Base-by-base conservation (phyloP, 2,329 filamentous ascomycete genomes). In the Hymenoscyphus fructigenus region DNA sequence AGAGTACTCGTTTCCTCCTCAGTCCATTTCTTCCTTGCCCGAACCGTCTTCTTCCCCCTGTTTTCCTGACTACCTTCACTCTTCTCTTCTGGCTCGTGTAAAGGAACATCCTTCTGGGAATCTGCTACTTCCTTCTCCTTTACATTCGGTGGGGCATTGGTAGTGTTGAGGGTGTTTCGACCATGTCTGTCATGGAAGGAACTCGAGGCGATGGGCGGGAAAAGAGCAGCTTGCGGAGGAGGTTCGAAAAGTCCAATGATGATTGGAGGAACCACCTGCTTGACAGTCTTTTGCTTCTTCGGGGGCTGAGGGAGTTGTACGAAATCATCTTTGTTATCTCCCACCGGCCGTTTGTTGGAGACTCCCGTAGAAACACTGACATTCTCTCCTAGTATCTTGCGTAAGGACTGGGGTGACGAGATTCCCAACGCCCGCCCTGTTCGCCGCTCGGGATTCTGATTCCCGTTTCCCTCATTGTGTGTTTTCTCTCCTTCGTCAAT, bases 221-320 rank as follows among this genome's bases (percentile, higher is more conserved):
- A 88, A n/a, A 88, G 78, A 53, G 84, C 59, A n/a, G 84, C 82
- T 65, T 76, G 73, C 3, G 84, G 85, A 2, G 86, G 86, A 1
- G 86, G 86, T 69, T 88, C 84, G 69, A 85, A 83, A 5, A 89
- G 78, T 59, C 86, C 86, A 66, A 86, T 87, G 73, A 89, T 88
- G 67, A 89, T 89, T 61, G 86, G 86, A 9, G 87, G 87, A 72
- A 87, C 84, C 59, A 83, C 78, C 70, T 85, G 83, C 14, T 81
- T 79, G 2, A 76, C 68, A 17, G 86, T 83, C 73, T 86, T 88
- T 69, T 86, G 85, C 72, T 88, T 88, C 78, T 88, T 88, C 58
- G 85, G 79, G 2, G 86, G 86, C 71, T 88, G 85, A 0, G 87
- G 87, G 17, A 89, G 78, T 72, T 88, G 86, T 44, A 88, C 82